Conservation (phyloP, 495 filamentous ascomycete species). For the Chaetomium fimeti region DNA sequence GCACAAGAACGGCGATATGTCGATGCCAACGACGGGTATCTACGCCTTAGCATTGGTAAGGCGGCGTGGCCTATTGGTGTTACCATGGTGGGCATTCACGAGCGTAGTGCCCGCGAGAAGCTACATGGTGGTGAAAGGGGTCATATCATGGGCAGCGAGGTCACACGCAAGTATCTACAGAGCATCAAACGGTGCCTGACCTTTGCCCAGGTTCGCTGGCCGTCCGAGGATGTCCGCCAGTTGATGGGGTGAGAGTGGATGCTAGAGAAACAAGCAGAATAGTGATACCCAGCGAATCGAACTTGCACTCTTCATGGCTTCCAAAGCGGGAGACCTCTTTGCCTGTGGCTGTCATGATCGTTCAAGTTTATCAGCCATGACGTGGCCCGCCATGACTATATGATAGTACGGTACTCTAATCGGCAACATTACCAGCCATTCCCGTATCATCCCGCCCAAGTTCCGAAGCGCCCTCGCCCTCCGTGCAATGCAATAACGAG, state of each 20-base stretch:
- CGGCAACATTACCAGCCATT: not conserved
- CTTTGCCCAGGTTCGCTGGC: constrained; percentile 96
- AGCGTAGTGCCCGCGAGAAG: constrained; percentile 91
- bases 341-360: not conserved
- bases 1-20: constrained; percentile 90
- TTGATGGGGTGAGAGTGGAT: constrained; percentile 75
- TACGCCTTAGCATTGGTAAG: constrained; percentile 93
- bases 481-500: constrained; percentile 15
- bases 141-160: constrained; percentile 96
- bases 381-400: constrained; percentile 3
- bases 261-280: constrained; percentile 11
- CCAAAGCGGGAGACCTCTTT: not conserved
- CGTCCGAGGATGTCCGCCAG: constrained; percentile 87
- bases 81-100: constrained; percentile 99
- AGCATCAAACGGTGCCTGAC: constrained; percentile 97
- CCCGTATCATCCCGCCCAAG: not conserved
- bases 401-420: not conserved
- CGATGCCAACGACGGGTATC: constrained; percentile 92
- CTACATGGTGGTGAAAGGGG: constrained; percentile 87
- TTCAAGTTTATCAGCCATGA: not conserved
- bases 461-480: constrained; percentile 2
- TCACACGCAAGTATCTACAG: constrained; percentile 91
- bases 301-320: not conserved
- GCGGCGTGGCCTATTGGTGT: constrained; percentile 99
- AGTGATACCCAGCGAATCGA: constrained; percentile 22